Evolutionary conservation across 768 basidiomycete genomes (phyloP).

Genomic region (Pisolithus marmoratus): DNA sequence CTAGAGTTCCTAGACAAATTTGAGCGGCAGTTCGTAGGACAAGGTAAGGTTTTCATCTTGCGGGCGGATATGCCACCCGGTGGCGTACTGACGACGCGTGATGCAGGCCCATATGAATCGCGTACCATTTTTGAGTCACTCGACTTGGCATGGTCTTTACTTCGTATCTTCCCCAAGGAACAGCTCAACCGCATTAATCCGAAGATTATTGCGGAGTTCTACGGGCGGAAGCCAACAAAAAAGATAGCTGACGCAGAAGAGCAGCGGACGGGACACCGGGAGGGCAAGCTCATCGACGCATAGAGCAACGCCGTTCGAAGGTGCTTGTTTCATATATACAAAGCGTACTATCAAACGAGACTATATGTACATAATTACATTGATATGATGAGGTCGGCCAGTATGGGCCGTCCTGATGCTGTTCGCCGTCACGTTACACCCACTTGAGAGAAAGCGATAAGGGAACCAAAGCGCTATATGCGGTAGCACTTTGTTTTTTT

Average conservation of each 20-base stretch:
- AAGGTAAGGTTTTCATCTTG: constrained; percentile 53
- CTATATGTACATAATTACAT: not conserved
- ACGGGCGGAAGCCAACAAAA: constrained; percentile 75
- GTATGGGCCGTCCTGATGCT: not conserved
- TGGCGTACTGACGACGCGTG: constrained; percentile 7
- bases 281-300: constrained; percentile 63
- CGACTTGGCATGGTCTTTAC: constrained; percentile 92
- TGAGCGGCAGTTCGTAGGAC: constrained; percentile 94
- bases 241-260: constrained; percentile 49
- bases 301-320: constrained; percentile 26
- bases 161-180: constrained; percentile 98
- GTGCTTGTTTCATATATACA: not conserved
- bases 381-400: not conserved
- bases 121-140: constrained; percentile 96
- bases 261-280: constrained; percentile 23
- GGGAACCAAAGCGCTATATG: not conserved
- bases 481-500: not conserved
- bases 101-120: constrained; percentile 83
- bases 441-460: not conserved
- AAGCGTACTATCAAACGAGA: not conserved
- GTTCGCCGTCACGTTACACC: not conserved
- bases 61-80: constrained; percentile 4
- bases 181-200: constrained; percentile 97
- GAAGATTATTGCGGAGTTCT: constrained; percentile 92
- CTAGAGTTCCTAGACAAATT: constrained; percentile 98